Evolutionary conservation across 73 alveolate species (phyloP).

Genomic region (Paramecium sonneborni): DNA sequence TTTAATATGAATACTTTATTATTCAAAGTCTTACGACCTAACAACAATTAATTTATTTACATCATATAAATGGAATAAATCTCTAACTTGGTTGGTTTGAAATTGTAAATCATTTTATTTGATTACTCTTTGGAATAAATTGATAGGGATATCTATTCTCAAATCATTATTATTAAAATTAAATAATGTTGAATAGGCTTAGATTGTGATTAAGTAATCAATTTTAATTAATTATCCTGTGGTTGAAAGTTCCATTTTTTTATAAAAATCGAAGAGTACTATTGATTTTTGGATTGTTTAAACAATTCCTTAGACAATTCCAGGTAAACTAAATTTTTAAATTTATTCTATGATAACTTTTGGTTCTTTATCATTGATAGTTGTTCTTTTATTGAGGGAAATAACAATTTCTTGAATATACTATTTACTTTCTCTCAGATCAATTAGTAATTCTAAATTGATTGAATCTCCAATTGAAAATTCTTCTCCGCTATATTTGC

Average conservation of each 20-base stretch:
- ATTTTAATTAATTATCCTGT: not conserved
- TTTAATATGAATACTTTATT: not conserved
- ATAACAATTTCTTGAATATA: not conserved
- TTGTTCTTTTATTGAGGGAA: not conserved
- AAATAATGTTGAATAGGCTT: not conserved
- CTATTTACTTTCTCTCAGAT: not conserved
- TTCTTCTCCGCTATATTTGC: not conserved
- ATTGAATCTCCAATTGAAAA: not conserved
- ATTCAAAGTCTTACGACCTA: not conserved
- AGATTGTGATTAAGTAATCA: not conserved
- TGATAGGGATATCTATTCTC: constrained; percentile 6
- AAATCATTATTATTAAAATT: not conserved
- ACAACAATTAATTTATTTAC: not conserved
- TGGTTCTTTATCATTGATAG: not conserved
- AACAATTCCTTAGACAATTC: not conserved
- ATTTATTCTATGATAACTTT: not conserved
- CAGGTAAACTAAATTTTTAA: not conserved
- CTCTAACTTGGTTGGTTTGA: not conserved
- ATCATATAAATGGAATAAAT: not conserved
- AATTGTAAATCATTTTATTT: not conserved
- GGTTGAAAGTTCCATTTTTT: not conserved
- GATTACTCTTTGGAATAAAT: not conserved
- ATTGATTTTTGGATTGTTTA: not conserved
- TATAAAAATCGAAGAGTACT: not conserved
- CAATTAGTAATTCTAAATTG: not conserved